Base-by-base conservation (phyloP, 1,284 basidiomycete genomes). In the Exsudoporus floridanus region DNA sequence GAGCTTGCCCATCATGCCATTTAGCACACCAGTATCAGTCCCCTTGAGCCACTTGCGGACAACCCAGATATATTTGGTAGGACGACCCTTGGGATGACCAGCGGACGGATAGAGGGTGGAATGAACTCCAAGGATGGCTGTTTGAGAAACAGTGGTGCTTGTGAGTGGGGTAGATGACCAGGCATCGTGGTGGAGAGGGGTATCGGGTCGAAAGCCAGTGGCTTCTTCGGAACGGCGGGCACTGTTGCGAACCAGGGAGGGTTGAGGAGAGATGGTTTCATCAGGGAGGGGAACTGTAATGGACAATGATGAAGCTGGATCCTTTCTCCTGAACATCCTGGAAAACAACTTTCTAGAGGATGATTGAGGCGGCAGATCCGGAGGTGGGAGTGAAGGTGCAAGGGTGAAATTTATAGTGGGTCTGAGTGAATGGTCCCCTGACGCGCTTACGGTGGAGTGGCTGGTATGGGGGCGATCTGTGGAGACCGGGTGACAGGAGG, bases 21-120 rank as follows among this genome's bases (percentile, higher is more conserved):
- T 71, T 13, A 81, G 54, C 34, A 76, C 53, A 16, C 74, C 60
- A 9, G 59, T 56, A 13, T 76, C 77, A 10, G 69, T 59, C 21
- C 79, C 82, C 67, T 90, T 93, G 44, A 88, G 74, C 92, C 93
- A 96, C 55, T 76, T 78, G 50, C 84, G 77, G 18, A 94, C 83
- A 5, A 89, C 78, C 91, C 92, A 96, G 4, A 90, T 82, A 62
- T 95, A 94, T 61, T 83, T 80, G 44, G 71, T 69, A 60, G 86
- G 73, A 14, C 84, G 75, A 3, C 74, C 67, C 27, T 61, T 69
- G n/a, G 76, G 75, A 14, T 77, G 74, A 50, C 65, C 63, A 8
- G 64, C 60, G 5, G 74, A 64, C 14, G 79, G 73, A 50, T 71
- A 73, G 16, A 80, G 72, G 0, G 76, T 74, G 1, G 87, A 77